Evolutionary conservation across 2,329 filamentous ascomycete genomes (phyloP).

Genomic region (Pseudocercospora cruenta): DNA sequence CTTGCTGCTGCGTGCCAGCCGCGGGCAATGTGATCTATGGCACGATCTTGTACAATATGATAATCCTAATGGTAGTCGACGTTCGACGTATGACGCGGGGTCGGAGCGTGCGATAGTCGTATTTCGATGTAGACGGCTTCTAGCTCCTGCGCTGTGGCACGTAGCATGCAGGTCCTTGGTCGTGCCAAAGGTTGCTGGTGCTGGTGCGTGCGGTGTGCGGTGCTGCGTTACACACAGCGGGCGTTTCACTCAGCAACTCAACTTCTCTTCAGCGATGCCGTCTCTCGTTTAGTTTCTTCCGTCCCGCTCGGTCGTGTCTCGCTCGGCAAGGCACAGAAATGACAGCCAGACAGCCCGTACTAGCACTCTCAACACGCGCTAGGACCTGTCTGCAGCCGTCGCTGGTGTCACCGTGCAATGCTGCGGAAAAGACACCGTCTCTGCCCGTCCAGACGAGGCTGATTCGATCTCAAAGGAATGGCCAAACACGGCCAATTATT

Average conservation of each 20-base stretch:
- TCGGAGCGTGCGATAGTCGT: not conserved
- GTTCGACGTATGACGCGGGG: not conserved
- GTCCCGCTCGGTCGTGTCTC: not conserved
- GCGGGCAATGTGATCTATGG: not conserved
- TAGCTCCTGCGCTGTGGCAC: slow-evolving; percentile 1
- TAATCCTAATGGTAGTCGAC: not conserved
- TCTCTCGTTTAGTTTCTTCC: not conserved
- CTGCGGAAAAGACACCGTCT: not conserved
- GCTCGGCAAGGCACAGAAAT: slow-evolving; percentile 1
- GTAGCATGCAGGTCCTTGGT: slow-evolving; percentile 10
- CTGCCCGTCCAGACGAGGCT: not conserved
- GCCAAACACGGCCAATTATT: not conserved
- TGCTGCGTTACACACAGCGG: not conserved
- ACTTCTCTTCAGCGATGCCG: not conserved
- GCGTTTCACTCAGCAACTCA: not conserved
- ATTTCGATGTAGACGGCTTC: not conserved
- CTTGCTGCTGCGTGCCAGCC: slow-evolving; percentile 19
- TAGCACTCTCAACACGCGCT: not conserved
- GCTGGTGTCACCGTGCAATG: not conserved
- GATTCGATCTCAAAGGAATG: not conserved
- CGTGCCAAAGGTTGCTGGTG: not conserved
- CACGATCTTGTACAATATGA: not conserved
- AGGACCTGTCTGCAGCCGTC: not conserved
- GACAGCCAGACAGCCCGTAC: not conserved
- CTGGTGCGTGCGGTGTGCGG: not conserved